Evolutionary conservation across 371 early-diverging fungal species (phyloP).

Genomic region (Mucor mucedo): DNA sequence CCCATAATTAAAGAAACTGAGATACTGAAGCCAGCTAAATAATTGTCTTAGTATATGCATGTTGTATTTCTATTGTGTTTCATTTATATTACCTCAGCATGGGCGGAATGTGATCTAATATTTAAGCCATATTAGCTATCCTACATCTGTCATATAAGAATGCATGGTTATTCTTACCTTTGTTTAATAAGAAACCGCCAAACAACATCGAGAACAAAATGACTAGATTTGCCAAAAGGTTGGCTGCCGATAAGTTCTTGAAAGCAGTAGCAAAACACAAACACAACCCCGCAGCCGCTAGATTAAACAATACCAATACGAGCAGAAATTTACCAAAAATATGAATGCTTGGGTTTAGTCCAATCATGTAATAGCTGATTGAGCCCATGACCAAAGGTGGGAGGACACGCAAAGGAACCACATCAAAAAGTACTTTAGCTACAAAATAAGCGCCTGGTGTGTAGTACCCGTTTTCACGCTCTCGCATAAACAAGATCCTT

Average conservation of each 20-base stretch:
- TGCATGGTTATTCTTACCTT: constrained; percentile 42
- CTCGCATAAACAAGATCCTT: constrained; percentile 76
- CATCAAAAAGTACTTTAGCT: constrained; percentile 81
- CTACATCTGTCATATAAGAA: too few species aligned
- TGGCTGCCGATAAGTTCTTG: constrained; percentile 75
- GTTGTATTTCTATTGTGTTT: too few species aligned
- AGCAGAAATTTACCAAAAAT: constrained; percentile 78
- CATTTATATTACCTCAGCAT: constrained; percentile 43
- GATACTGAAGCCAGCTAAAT: constrained; percentile 71
- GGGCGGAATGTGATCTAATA: constrained; percentile 46
- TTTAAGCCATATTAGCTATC: too few species aligned
- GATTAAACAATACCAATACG: constrained; percentile 71
- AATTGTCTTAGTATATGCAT: neutral
- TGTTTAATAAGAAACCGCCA: constrained; percentile 87
- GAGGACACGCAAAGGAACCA: constrained; percentile 78
- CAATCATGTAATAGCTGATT: constrained; percentile 87
- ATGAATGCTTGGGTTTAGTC: constrained; percentile 36
- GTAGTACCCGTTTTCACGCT: constrained; percentile 86
- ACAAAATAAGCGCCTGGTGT: constrained; percentile 73
- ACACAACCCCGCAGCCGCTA: constrained; percentile 79
- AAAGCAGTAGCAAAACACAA: constrained; percentile 79
- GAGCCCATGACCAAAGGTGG: constrained; percentile 87
- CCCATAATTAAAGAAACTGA: constrained; percentile 88
- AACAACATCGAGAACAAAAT: constrained; percentile 91
- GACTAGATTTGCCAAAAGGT: constrained; percentile 74